These are phyloP conservation scores for Lecanicillium sp. DNA, from an alignment of 2,329 filamentous ascomycete genomes.

Conservation along the genomic window DNA sequence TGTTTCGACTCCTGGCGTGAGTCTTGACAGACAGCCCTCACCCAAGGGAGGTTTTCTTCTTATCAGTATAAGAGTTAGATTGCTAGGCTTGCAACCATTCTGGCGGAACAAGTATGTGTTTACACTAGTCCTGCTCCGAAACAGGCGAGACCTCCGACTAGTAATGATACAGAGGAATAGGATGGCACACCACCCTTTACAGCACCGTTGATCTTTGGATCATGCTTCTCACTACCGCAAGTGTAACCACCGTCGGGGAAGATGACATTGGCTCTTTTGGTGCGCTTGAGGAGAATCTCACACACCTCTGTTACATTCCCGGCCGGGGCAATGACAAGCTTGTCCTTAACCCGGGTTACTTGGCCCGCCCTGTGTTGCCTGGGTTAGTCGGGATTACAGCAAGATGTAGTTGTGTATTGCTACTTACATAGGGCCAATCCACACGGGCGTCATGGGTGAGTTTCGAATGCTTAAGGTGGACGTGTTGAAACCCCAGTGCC, in stretches of 20 bases:
- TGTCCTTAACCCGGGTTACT: background rate
- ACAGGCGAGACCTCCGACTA: background rate
- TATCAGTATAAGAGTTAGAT: too few relatives aligned
- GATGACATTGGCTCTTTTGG: background rate
- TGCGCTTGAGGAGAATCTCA: background rate
- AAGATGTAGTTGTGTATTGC: background rate
- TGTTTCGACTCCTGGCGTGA: too few relatives aligned
- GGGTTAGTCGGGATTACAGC: background rate
- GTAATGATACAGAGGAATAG: background rate
- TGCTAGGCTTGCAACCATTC: too few relatives aligned
- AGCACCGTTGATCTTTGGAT: background rate
- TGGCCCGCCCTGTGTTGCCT: background rate
- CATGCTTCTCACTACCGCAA: background rate
- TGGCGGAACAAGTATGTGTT: too few relatives aligned
- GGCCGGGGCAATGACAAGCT: background rate
- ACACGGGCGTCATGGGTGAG: background rate
- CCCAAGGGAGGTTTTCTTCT: too few relatives aligned
- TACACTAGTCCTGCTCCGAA: background rate
- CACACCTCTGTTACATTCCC: background rate
- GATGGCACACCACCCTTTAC: background rate
- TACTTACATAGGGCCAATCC: background rate
- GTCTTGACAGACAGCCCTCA: too few relatives aligned
- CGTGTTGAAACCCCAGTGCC: background rate
- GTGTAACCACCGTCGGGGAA: background rate
- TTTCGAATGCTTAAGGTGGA: background rate